Percentiles rank a stretch among this genome's conserved stretches.
These are phyloP conservation scores for Lolium perenne DNA, from an alignment of 176 grass and related monocot species.

Conservation along the genomic window DNA sequence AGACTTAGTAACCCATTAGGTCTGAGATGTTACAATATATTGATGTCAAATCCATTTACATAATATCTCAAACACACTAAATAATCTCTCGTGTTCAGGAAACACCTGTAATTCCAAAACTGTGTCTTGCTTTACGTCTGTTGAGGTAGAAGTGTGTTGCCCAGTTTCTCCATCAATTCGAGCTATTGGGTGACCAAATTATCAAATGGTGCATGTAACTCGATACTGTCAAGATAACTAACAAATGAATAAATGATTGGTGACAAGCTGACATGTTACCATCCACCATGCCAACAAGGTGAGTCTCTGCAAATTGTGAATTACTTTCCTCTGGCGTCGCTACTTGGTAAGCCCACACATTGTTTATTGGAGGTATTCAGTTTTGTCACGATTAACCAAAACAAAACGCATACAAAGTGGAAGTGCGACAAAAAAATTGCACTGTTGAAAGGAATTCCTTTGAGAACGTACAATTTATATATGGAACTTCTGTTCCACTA, in stretches of 20 bases:
- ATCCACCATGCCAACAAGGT: slow-evolving; percentile 11
- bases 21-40: background rate
- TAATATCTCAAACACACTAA: background rate
- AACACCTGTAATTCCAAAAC: background rate
- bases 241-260: background rate
- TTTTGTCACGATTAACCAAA: slow-evolving; percentile 16
- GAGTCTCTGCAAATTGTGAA: background rate
- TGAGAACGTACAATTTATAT: background rate
- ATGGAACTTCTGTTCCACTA: background rate
- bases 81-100: background rate
- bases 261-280: slow-evolving; percentile 24
- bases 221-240: background rate
- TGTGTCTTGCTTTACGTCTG: background rate
- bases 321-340: slow-evolving; percentile 26
- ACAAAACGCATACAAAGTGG: background rate
- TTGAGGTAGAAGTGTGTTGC: background rate
- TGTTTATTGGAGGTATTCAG: slow-evolving; percentile 25
- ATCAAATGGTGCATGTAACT: background rate
- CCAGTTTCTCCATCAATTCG: background rate
- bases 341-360: slow-evolving; percentile 22
- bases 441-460: too few relatives aligned
- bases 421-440: too few relatives aligned
- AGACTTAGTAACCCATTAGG: background rate
- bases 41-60: background rate
- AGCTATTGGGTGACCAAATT: background rate